Percentiles rank a stretch among this genome's conserved stretches.
phyloP scores from a whole-genome alignment of 306 rosid genomes.

The Vicia villosa region DNA sequence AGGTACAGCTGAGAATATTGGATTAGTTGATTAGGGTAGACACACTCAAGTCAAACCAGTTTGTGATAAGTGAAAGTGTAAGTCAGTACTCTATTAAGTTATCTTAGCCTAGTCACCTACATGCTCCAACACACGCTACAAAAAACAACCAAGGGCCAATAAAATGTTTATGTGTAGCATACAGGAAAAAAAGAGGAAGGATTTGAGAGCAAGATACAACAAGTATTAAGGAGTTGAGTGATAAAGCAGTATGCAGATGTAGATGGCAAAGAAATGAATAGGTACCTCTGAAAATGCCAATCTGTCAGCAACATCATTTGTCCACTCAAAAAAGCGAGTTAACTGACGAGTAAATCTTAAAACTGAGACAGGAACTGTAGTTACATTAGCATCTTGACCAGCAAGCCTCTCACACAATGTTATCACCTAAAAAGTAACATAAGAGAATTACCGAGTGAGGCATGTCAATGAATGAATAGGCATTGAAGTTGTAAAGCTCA shows the following conservation, averaged over 20 bases:
- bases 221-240: background rate
- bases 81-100: background rate
- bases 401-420: slow-evolving; percentile 97
- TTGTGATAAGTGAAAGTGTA: background rate
- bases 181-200: background rate
- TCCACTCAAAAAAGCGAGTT: slow-evolving; percentile 91
- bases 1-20: background rate
- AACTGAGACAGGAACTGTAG: slow-evolving; percentile 88
- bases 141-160: background rate
- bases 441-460: background rate
- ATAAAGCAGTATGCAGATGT: background rate
- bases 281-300: slow-evolving; percentile 90
- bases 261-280: background rate
- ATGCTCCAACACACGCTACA: background rate
- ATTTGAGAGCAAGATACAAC: background rate
- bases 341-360: slow-evolving; percentile 88
- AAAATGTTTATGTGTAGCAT: background rate
- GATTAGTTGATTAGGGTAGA: background rate
- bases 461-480: background rate
- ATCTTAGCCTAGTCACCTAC: background rate
- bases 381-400: slow-evolving; percentile 95
- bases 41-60: background rate
- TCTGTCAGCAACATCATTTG: slow-evolving; percentile 95
- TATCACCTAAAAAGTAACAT: slow-evolving; percentile 47
- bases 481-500: background rate